Conservation (phyloP, 495 filamentous ascomycete species). For the Podospora conica region DNA sequence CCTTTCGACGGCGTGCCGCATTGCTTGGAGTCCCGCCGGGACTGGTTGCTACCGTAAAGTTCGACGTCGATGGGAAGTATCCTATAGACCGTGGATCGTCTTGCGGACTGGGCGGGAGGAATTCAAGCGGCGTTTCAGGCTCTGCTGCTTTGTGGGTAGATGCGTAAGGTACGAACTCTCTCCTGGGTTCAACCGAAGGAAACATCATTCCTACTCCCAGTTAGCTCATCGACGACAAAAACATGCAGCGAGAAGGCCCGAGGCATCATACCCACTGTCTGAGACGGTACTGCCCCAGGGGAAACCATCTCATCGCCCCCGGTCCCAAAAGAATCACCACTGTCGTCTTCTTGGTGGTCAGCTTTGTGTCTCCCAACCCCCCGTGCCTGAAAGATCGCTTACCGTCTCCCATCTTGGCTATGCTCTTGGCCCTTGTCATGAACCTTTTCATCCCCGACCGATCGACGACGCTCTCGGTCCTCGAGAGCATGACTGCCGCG, state of each 20-base stretch:
- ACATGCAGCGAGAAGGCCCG: not conserved
- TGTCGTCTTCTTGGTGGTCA: not conserved
- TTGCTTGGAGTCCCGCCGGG: not conserved
- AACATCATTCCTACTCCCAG: not conserved
- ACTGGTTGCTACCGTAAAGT: not conserved
- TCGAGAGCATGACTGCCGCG: conserved; percentile 39
- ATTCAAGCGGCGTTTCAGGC: not conserved
- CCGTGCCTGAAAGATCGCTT: not conserved
- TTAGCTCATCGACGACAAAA: not conserved
- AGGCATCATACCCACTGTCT: not conserved
- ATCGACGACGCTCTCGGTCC: conserved; percentile 38
- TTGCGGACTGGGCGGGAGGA: not conserved
- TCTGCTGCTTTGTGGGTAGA: not conserved
- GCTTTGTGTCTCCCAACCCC: not conserved
- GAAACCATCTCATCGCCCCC: not conserved
- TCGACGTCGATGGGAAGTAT: not conserved
- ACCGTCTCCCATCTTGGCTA: conserved; percentile 3
- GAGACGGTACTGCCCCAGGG: not conserved
- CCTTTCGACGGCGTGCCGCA: not conserved
- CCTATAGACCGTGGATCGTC: not conserved
- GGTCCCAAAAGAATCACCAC: not conserved
- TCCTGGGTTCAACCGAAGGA: too few species aligned
- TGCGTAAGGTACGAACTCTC: not conserved
- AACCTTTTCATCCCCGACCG: conserved; percentile 29
- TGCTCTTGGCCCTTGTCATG: conserved; percentile 14